phyloP scores from a whole-genome alignment of 2,329 filamentous ascomycete species.

The Trichoderma breve region DNA sequence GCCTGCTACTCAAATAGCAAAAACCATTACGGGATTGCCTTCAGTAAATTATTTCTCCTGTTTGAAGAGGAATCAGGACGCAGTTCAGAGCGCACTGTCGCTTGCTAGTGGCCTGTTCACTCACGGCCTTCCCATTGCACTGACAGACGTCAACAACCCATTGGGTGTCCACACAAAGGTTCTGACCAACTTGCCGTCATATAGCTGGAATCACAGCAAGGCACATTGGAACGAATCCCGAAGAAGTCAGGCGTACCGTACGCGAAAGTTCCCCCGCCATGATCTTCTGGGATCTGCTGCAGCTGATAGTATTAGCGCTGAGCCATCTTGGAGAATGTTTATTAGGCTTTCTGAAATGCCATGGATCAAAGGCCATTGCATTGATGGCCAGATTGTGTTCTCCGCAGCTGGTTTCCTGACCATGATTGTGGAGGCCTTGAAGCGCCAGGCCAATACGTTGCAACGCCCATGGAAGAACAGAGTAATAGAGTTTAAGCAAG shows the following conservation, averaged over 20 bases:
- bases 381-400: slow-evolving; percentile 32
- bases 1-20: slow-evolving; percentile 14
- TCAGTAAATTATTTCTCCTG: slow-evolving; percentile 8
- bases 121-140: slow-evolving; percentile 9
- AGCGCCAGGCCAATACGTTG: slow-evolving; percentile 19
- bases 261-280: slow-evolving; percentile 25
- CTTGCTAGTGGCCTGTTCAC: background rate
- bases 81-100: background rate
- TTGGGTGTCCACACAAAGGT: slow-evolving; percentile 2
- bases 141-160: slow-evolving; percentile 6
- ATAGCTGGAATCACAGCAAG: slow-evolving; percentile 27
- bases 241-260: slow-evolving; percentile 28
- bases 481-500: slow-evolving; percentile 14
- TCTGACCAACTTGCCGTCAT: slow-evolving; percentile 26
- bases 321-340: slow-evolving; percentile 35
- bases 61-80: slow-evolving; percentile 13
- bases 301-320: slow-evolving; percentile 23
- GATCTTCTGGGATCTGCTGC: slow-evolving; percentile 30
- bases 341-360: slow-evolving; percentile 30
- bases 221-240: slow-evolving; percentile 26
- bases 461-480: slow-evolving; percentile 12
- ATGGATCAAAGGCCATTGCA: slow-evolving; percentile 35
- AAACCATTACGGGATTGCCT: background rate
- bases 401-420: slow-evolving; percentile 35
- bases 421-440: slow-evolving; percentile 35